These are phyloP conservation scores for Agaricales sp. DNA, from an alignment of 1,284 basidiomycete genomes.

Conservation along the genomic window DNA sequence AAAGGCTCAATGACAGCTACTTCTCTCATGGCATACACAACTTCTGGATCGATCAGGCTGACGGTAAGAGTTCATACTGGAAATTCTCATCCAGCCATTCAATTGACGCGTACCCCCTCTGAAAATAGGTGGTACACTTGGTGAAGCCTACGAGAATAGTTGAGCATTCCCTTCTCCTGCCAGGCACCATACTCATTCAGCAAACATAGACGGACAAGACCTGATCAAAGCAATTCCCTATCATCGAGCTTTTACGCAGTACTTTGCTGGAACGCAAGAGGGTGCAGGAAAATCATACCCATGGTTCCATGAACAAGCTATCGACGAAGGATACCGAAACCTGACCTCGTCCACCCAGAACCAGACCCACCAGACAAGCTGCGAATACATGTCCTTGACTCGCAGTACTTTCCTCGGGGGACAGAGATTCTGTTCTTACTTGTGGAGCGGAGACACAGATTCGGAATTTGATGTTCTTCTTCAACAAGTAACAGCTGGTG, in stretches of 20 bases:
- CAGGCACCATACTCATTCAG: background rate
- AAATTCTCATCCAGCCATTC: constrained; percentile 1
- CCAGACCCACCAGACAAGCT: constrained; percentile 13
- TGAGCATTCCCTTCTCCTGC: constrained; percentile 4
- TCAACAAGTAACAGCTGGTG: constrained; percentile 28
- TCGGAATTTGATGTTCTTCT: constrained; percentile 25
- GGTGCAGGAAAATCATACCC: constrained; percentile 29
- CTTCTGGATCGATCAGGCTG: constrained; percentile 34
- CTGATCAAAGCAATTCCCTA: constrained; percentile 23
- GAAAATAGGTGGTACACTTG: constrained; percentile 27
- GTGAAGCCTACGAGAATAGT: constrained; percentile 30
- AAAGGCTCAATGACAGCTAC: constrained; percentile 28
- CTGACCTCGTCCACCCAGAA: constrained; percentile 8
- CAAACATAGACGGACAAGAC: constrained; percentile 22
- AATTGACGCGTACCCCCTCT: no score
- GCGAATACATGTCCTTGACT: constrained; percentile 28
- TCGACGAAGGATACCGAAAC: constrained; percentile 11
- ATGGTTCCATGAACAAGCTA: constrained; percentile 27
- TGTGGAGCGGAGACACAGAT: constrained; percentile 30
- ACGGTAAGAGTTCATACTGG: constrained; percentile 16
- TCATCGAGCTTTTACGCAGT: constrained; percentile 26
- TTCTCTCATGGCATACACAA: constrained; percentile 31
- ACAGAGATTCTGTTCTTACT: constrained; percentile 29
- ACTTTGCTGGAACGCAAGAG: constrained; percentile 29
- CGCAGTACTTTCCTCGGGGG: constrained; percentile 29